Evolutionary conservation across 768 basidiomycete species (phyloP).

Genomic region (Hygrophoropsis aurantiaca): DNA sequence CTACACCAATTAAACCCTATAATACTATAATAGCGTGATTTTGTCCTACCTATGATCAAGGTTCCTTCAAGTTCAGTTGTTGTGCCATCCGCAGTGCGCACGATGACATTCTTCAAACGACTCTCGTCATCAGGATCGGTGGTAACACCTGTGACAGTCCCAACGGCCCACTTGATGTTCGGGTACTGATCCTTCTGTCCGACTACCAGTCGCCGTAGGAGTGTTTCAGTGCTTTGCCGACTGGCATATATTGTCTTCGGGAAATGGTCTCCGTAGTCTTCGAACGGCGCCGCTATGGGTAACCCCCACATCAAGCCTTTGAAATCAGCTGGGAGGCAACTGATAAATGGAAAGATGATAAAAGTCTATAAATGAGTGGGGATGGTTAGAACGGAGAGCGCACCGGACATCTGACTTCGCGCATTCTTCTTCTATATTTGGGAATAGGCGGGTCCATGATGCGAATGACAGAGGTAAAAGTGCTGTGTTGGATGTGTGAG

Average conservation of each 20-base stretch:
- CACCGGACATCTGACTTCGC: slow-evolving; percentile 12
- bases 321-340: slow-evolving; percentile 15
- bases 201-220: slow-evolving; percentile 27
- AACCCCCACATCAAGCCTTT: slow-evolving; percentile 13
- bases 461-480: slow-evolving; percentile 12
- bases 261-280: slow-evolving; percentile 10
- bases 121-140: slow-evolving; percentile 11
- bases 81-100: slow-evolving; percentile 14
- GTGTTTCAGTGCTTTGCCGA: slow-evolving; percentile 28
- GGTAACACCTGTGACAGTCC: slow-evolving; percentile 27
- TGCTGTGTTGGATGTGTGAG: too few species aligned
- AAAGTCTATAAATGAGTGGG: too few species aligned
- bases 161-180: slow-evolving; percentile 23
- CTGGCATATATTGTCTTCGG: slow-evolving; percentile 19
- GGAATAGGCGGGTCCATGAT: slow-evolving; percentile 17
- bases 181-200: slow-evolving; percentile 8
- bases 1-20: slow-evolving; percentile 12
- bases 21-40: too few species aligned
- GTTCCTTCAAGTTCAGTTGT: slow-evolving; percentile 11
- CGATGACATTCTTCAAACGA: slow-evolving; percentile 13
- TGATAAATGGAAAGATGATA: too few species aligned
- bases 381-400: too few species aligned
- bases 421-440: slow-evolving; percentile 17
- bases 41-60: slow-evolving; percentile 22
- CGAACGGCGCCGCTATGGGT: slow-evolving; percentile 7